Percentiles rank a stretch among this genome's conserved stretches.
phyloP scores from a whole-genome alignment of 306 rosid genomes.

The Pyrus bretschneideri region DNA sequence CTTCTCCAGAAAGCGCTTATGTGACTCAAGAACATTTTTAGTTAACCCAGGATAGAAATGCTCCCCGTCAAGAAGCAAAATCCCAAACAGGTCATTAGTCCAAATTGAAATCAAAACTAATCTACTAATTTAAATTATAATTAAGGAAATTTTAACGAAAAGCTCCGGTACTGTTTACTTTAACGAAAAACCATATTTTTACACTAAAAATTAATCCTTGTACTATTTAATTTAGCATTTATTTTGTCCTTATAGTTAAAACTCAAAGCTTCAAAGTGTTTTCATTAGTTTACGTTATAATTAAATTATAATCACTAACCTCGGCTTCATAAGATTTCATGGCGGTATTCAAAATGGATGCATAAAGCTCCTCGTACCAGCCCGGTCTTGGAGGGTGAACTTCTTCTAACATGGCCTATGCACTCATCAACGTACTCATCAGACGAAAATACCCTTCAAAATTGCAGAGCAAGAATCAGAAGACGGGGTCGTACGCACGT shows the following conservation, averaged over 20 bases:
- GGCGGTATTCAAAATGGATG: constrained; percentile 36
- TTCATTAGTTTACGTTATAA: too few relatives aligned
- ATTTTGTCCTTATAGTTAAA: fast-evolving
- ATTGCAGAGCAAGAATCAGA: neutral
- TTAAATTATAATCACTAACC: constrained; percentile 28
- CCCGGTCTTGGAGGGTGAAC: constrained; percentile 67
- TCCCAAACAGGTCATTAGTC: neutral
- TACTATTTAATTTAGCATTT: too few relatives aligned
- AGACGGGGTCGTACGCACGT: neutral
- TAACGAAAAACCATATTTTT: too few relatives aligned
- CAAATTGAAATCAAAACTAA: neutral
- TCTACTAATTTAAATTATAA: neutral
- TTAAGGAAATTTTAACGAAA: neutral
- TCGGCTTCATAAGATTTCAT: constrained; percentile 57
- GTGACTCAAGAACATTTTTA: neutral
- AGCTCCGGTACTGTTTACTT: fast-evolving
- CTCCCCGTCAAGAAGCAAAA: neutral
- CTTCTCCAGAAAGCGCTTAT: neutral
- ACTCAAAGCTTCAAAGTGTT: fast-evolving
- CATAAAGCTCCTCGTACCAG: constrained; percentile 81
- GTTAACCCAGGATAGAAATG: neutral
- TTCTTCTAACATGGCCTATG: constrained; percentile 43
- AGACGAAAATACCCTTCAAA: neutral
- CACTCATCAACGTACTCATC: neutral
- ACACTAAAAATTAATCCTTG: too few relatives aligned